Conservation (phyloP, 2,329 filamentous ascomycete species). For the Colletotrichum destructivum region DNA sequence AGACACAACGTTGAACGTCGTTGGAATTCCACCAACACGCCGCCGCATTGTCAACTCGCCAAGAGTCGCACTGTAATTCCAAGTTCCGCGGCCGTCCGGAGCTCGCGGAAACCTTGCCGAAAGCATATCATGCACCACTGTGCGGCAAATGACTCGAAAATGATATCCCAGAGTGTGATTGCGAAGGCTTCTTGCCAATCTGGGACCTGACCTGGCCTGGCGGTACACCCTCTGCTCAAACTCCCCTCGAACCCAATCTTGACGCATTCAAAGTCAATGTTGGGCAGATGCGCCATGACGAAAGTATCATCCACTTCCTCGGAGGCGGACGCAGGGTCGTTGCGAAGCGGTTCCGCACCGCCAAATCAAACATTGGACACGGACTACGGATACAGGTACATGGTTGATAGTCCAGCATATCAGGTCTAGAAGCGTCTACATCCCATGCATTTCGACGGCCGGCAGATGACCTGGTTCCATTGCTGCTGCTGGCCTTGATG, state of each 20-base stretch:
- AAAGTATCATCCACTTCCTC: neutral
- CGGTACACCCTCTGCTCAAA: neutral
- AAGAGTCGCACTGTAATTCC: neutral
- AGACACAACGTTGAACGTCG: neutral
- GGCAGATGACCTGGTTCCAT: conserved; percentile 32
- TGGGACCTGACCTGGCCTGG: neutral
- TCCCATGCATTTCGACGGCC: conserved; percentile 16
- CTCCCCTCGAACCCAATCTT: neutral
- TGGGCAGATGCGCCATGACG: neutral
- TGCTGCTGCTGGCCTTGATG: conserved; percentile 12
- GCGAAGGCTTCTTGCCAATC: neutral
- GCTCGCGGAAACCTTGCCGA: conserved; percentile 21
- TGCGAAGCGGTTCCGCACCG: neutral
- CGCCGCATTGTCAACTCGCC: conserved; percentile 7
- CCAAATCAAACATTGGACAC: conserved; percentile 18
- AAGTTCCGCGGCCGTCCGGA: neutral
- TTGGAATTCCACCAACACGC: neutral
- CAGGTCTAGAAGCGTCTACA: conserved; percentile 5
- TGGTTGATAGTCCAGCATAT: conserved; percentile 14
- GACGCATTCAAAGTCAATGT: neutral
- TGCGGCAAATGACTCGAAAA: conserved; percentile 8
- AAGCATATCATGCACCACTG: conserved; percentile 11
- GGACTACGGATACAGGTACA: conserved; percentile 1
- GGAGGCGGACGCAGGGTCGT: neutral
- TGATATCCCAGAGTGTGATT: neutral